Evolutionary conservation across 2,329 filamentous ascomycete genomes (phyloP).

Genomic region (Epichloe gansuensis): DNA sequence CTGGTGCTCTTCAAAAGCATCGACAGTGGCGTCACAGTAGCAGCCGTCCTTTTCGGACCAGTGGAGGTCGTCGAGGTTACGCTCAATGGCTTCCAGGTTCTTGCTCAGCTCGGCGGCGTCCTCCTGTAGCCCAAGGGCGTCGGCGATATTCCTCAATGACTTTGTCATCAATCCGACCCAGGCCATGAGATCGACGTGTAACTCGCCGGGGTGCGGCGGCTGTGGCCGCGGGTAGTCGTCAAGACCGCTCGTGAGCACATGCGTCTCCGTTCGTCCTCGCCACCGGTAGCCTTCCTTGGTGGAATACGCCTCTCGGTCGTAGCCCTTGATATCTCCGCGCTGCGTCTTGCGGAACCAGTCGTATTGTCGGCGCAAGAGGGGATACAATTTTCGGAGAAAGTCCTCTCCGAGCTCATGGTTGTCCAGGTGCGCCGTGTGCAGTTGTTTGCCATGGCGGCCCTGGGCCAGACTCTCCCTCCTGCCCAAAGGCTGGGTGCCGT

Average conservation of each 20-base stretch:
- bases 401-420: constrained; percentile 54
- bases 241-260: constrained; percentile 84
- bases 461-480: constrained; percentile 28
- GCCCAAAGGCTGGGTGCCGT: constrained; percentile 31
- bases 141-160: constrained; percentile 68
- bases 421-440: constrained; percentile 53
- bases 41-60: constrained; percentile 72
- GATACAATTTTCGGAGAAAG: constrained; percentile 69
- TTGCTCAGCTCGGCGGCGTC: constrained; percentile 61
- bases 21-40: constrained; percentile 91
- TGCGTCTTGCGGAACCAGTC: constrained; percentile 94
- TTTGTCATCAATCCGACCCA: constrained; percentile 97
- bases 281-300: constrained; percentile 89
- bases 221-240: constrained; percentile 93
- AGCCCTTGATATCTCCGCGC: constrained; percentile 75
- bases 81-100: constrained; percentile 63
- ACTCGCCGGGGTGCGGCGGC: constrained; percentile 87
- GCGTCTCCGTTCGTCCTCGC: constrained; percentile 75
- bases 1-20: constrained; percentile 81
- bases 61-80: constrained; percentile 85
- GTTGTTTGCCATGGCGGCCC: constrained; percentile 25
- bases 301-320: constrained; percentile 80
- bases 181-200: constrained; percentile 86
- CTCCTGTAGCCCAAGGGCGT: constrained; percentile 59
- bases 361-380: constrained; percentile 77